Evolutionary conservation across 1,139 yeast genomes (phyloP), one percentile per base, ranked within the genome.

Genomic region (Blastobotrys raffinosifermentans): DNA sequence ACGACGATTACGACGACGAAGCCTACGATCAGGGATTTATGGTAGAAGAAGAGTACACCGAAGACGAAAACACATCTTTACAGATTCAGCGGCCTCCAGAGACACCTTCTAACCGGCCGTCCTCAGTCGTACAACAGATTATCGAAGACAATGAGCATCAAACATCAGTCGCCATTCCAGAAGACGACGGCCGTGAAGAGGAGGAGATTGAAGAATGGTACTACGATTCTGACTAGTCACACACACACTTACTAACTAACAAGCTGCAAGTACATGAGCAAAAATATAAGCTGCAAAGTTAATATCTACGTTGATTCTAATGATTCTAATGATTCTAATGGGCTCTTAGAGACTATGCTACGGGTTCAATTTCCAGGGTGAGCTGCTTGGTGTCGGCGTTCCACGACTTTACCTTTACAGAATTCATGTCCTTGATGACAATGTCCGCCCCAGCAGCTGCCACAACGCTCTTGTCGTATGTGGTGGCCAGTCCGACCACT

Each of bases 401-500:
- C 34, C 34, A 37, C 7, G 29, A 19, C 17, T 27, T 27, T 19
- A 37, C 21, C 45, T 58, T 62, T 37, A 73, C 62, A 40, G 61
- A 59, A 21, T 75, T 64, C 63, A 80, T 71, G 63, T 80, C 83
- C 55, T 78, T 75, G 42, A 83, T 82, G 38, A 82, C 86, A 54
- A 79, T 78, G 54, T 77, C 80, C 44, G 91, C 89, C 52, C 91
- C 93, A 32, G 82, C 71, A 35, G 66, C 72, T 60, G 75, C 72
- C 38, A 82, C 76, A 60, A 71, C 68, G 49, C 76, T 77, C 19
- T 81, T 72, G 46, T 70, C 75, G 58, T 80, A 81, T 35, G 89
- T 78, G 41, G 87, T 78, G 50, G 89, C 81, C 57, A 82, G 75
- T 55, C 91, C 93, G 49, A 82, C 73, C 44, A 81, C 77, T 59